Evolutionary conservation across 163 green algal genomes (phyloP), one percentile per base, ranked within the genome.

Genomic region (Picocystis sp.): DNA sequence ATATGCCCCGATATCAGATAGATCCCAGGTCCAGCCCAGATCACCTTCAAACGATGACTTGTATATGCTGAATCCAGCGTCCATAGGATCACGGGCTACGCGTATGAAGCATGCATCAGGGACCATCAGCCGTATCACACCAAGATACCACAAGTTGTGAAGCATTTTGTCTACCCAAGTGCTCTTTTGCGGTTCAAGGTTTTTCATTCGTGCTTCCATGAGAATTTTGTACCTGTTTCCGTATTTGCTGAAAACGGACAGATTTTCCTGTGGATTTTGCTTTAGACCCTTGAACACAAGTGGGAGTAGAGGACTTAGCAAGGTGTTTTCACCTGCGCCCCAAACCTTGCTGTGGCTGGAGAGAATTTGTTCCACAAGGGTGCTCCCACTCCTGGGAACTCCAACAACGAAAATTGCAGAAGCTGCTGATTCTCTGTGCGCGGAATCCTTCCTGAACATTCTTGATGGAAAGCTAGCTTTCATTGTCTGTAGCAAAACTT

Each of bases 101-200:
- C 80, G 71, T 1, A 90, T 45, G 43, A 90, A 65, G 60, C 65
- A 79, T 12, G 75, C 53, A 3, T 63, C 19, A 0, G 79, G 77
- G 49, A 90, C 61, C 60, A 86, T 62, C 52, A 85, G 67, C n/a
- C 70, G 47, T 45, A 90, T 82, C 3, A 11, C 22, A 11, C 45
- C 22, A 41, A 77, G 63, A 29, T 71, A 68, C 75, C 75, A 88
- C 24, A 76, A 45, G 65, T 90, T 88, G 34, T 70, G 73, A 59
- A 90, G 77, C 79, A 87, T 88, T 66, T 90, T 90, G 72, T 90
- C 80, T 23, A 88, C 79, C 2, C 17, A 19, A 19, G 17, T 19
- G 17, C 17, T 19, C 17, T 19, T 19, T 19, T 19, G 17, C 17
- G 17, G 17, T 19, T 19, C 17, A 19, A 19, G 17, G 17, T 19